Percentiles rank a stretch among this genome's conserved stretches.
phyloP scores from a whole-genome alignment of 768 basidiomycete species.

The Myochromella boudieri region DNA sequence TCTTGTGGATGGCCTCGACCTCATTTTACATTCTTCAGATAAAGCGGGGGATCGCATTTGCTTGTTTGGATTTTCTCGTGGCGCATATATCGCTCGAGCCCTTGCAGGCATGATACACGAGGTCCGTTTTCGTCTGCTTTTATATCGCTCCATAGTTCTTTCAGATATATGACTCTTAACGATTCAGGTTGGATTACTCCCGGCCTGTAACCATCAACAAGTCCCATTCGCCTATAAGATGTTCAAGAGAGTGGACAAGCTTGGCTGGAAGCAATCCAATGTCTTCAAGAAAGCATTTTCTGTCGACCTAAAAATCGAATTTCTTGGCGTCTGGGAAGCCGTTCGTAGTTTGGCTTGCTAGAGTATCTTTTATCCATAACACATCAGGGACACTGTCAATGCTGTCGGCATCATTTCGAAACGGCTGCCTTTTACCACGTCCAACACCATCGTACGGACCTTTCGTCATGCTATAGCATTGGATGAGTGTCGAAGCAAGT shows the following conservation, averaged over 20 bases:
- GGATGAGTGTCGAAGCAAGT: conserved; percentile 53
- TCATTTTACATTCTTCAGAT: conserved; percentile 3
- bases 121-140: no score
- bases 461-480: conserved; percentile 58
- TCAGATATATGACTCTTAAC: no score
- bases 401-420: conserved; percentile 51
- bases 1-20: neutral
- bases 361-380: neutral
- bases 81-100: conserved; percentile 53
- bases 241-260: conserved; percentile 33
- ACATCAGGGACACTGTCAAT: conserved; percentile 51
- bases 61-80: conserved; percentile 68
- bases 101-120: conserved; percentile 63
- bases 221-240: conserved; percentile 62
- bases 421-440: conserved; percentile 48
- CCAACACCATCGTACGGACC: conserved; percentile 43
- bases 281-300: conserved; percentile 51
- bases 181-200: conserved; percentile 52
- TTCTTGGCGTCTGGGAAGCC: conserved; percentile 26
- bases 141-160: no score
- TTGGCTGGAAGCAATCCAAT: conserved; percentile 29
- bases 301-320: conserved; percentile 29
- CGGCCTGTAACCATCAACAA: conserved; percentile 54
- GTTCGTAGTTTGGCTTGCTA: neutral
- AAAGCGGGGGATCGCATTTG: conserved; percentile 50